Base-by-base conservation (phyloP, 257 asterid genomes). In the Solanum verrucosum region DNA sequence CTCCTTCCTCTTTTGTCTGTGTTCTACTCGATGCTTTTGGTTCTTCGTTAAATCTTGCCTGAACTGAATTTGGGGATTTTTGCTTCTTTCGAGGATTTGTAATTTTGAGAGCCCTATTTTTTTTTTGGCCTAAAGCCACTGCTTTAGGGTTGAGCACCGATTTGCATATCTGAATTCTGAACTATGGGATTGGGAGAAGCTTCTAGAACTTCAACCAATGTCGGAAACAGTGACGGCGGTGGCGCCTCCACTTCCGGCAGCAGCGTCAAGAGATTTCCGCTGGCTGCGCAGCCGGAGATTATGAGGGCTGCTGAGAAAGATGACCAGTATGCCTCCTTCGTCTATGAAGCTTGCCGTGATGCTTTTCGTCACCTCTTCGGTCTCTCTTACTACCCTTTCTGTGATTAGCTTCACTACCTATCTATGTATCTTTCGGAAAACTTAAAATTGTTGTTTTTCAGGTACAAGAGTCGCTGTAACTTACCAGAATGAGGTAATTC, bases 221-320 rank as follows among this genome's bases (percentile, higher is more conserved):
- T 89, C 2, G 96, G 91, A 14, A 87, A 93, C 60, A 89, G 94
- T 23, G 84, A 86, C 75, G 60, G 81, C 37, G 29, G 75, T 25
- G 75, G 90, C 87, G 37, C 91, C 68, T 56, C 83, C 35, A 65
- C 88, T 46, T 81, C 84, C 70, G 25, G 84, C 89, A 91, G 88
- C 52, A 91, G 65, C 25, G 65, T 93, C 11, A 91, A 93, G 88
- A 85, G 94, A 75, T 96, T 97, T 70, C 98, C 98, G 1, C 63
- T 91, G 90, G 99, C 99, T 65, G 98, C 98, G 83, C 99, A 93
- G 90, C 99, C 99, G n/a, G 99, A 97, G 89, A 89, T 97, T 65
- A 97, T 97, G 99, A 93, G 99, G 88, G 98, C 99, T 1, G 99
- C 99, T 7, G 99, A 97, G 95, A 97, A 97, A 89, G 99, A 97